Evolutionary conservation across 129 eudicot genomes (phyloP).

Genomic region (Erigeron canadensis): DNA sequence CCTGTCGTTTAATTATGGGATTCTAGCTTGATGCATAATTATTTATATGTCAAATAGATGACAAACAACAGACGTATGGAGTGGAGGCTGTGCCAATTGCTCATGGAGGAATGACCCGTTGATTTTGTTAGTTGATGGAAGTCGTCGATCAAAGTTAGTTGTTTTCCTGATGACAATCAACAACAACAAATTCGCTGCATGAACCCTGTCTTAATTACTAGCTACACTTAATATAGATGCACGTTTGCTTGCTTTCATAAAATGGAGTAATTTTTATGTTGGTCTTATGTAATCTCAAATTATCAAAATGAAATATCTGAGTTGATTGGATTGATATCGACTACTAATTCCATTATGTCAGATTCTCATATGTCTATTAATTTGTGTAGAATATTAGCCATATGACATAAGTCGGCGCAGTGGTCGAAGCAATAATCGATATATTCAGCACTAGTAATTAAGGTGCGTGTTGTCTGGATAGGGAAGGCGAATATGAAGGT

Average conservation of each 20-base stretch:
- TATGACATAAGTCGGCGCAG: neutral
- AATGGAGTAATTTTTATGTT: too few relatives aligned
- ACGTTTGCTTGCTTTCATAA: neutral
- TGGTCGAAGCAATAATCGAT: neutral
- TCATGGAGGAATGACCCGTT: slow-evolving; percentile 15
- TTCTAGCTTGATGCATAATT: neutral
- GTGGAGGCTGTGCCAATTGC: slow-evolving; percentile 19
- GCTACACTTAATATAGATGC: neutral
- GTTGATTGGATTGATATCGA: neutral
- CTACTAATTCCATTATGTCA: neutral
- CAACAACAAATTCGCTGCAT: too few relatives aligned
- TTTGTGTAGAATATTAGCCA: neutral
- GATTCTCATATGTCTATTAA: neutral
- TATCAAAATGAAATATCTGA: slow-evolving; percentile 7
- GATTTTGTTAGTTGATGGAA: neutral
- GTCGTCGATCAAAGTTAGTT: too few relatives aligned
- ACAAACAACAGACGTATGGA: slow-evolving; percentile 1
- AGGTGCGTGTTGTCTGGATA: neutral
- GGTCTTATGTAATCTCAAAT: neutral
- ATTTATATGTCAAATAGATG: slow-evolving; percentile 1
- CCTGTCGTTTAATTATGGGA: neutral
- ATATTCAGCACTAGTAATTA: neutral
- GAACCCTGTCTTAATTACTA: too few relatives aligned
- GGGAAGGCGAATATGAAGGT: slow-evolving; percentile 8
- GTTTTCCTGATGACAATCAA: too few relatives aligned